Percentiles rank a stretch among this genome's conserved stretches.
These are phyloP conservation scores for Penicillium olsonii DNA, from an alignment of 2,329 filamentous ascomycete genomes.

Conservation along the genomic window DNA sequence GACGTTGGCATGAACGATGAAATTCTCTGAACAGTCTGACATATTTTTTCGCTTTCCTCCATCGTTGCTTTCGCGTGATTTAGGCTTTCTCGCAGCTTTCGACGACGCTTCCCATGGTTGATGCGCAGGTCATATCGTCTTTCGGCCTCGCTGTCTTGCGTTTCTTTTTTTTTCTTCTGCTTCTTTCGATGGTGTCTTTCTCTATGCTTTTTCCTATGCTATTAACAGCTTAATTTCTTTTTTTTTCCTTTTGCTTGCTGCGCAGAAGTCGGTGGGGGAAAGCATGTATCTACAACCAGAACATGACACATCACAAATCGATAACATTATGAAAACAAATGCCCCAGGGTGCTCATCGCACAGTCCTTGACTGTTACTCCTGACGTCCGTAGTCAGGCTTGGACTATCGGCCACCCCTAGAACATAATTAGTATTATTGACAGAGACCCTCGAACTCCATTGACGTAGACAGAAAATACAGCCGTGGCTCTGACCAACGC, in stretches of 20 bases:
- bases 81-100: conserved; percentile 2
- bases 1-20: conserved; percentile 58
- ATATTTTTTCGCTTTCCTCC: conserved; percentile 2
- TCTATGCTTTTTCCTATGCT: conserved; percentile 11
- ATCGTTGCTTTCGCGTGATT: conserved; percentile 5
- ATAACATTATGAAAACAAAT: neutral
- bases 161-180: conserved; percentile 3
- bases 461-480: too few relatives aligned
- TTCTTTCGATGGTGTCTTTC: conserved; percentile 15
- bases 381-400: too few relatives aligned
- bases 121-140: conserved; percentile 30
- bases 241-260: conserved; percentile 12
- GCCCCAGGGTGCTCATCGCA: too few relatives aligned
- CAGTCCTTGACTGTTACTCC: too few relatives aligned
- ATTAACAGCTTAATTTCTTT: conserved; percentile 16
- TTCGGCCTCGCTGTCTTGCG: conserved; percentile 11
- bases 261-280: conserved; percentile 13
- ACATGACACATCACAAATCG: conserved; percentile 13
- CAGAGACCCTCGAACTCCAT: too few relatives aligned
- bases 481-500: neutral
- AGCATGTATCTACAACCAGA: conserved; percentile 24
- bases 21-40: conserved; percentile 48
- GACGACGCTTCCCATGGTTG: conserved; percentile 19
- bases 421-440: too few relatives aligned
- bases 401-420: too few relatives aligned